phyloP scores from a whole-genome alignment of 192 early-diverging fungal genomes.

The Piromyces finnis region DNA sequence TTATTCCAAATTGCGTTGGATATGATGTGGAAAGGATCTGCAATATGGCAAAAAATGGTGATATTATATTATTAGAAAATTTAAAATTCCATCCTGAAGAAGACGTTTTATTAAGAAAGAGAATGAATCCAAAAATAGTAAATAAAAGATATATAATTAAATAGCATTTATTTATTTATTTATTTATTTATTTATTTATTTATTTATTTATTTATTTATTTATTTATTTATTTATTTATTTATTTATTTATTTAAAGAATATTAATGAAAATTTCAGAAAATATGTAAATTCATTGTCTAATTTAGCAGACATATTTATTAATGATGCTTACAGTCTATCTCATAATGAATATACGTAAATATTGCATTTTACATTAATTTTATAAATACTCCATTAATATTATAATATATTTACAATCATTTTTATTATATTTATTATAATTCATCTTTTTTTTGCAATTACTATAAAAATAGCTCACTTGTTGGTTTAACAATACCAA shows the following conservation, averaged over 20 bases:
- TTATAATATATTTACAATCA: too few relatives aligned
- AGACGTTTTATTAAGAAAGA: neutral
- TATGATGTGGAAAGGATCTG: neutral
- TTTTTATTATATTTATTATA: too few relatives aligned
- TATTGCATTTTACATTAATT: too few relatives aligned
- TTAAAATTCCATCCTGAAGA: neutral
- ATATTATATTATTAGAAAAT: neutral
- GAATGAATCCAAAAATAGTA: neutral
- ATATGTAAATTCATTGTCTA: neutral
- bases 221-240: too few relatives aligned
- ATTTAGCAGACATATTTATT: neutral
- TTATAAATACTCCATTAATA: too few relatives aligned
- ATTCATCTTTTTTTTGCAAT: too few relatives aligned
- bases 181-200: neutral
- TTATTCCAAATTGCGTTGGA: neutral
- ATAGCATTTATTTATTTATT: neutral
- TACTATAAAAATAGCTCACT: neutral
- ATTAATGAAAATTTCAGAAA: neutral
- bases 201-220: neutral
- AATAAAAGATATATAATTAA: neutral
- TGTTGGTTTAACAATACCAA: neutral
- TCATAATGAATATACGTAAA: neutral
- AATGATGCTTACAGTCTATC: neutral
- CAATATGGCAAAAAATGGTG: neutral
- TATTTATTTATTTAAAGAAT: neutral